Evolutionary conservation across 2,329 filamentous ascomycete genomes (phyloP).

Genomic region (Colletotrichum gigasporum): DNA sequence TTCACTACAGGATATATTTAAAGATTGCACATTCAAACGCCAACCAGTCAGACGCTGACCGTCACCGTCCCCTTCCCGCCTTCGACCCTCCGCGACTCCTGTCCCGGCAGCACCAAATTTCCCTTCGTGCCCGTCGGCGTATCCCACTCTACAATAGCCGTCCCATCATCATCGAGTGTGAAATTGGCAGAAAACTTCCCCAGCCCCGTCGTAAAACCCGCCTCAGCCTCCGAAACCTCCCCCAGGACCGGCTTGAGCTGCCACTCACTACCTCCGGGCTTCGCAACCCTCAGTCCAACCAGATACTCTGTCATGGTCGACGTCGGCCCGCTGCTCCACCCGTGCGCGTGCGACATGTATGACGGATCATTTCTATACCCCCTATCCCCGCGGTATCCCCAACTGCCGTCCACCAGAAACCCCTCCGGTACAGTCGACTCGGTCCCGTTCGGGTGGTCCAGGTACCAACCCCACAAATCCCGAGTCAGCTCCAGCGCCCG

Average conservation of each 20-base stretch:
- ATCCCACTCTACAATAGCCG: background rate
- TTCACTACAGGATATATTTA: no score
- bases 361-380: conserved; percentile 59
- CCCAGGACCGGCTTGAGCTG: background rate
- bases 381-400: conserved; percentile 59
- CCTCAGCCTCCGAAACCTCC: background rate
- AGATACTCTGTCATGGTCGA: conserved; percentile 53
- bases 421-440: conserved; percentile 68
- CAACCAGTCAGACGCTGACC: background rate
- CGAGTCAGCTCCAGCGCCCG: conserved; percentile 66
- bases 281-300: conserved; percentile 44
- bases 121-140: background rate
- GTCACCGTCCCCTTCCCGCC: background rate
- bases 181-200: background rate
- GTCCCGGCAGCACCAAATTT: background rate
- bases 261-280: background rate
- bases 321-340: conserved; percentile 58
- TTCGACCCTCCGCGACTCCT: background rate
- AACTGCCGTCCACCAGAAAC: conserved; percentile 63
- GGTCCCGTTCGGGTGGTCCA: conserved; percentile 65
- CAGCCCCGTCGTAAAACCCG: background rate
- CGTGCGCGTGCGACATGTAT: conserved; percentile 58
- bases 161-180: background rate
- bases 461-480: conserved; percentile 67
- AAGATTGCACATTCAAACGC: no score